A percentile compares a stretch with the other conserved stretches of the same genome.
phyloP scores from a whole-genome alignment of 805 yeast genomes.

The Wickerhamiella qilinensis region DNA sequence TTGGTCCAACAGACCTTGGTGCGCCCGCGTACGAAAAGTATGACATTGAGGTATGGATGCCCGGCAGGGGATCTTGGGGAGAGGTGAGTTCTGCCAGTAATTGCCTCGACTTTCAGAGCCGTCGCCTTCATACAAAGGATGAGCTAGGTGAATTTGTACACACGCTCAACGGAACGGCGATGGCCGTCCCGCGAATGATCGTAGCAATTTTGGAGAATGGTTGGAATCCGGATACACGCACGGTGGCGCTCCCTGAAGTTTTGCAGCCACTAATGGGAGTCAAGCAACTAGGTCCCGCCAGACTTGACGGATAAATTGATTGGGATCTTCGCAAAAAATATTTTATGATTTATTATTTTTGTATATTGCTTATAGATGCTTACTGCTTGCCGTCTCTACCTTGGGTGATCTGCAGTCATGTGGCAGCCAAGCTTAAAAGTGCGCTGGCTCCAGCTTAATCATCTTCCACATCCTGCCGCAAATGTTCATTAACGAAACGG shows the following conservation, averaged over 20 bases:
- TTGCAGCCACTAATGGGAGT: conserved; percentile 8
- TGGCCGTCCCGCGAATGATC: conserved; percentile 86
- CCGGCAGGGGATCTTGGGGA: conserved; percentile 87
- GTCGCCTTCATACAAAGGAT: conserved; percentile 51
- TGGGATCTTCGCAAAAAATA: too few relatives aligned
- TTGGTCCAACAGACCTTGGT: conserved; percentile 86
- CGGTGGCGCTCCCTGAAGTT: conserved; percentile 12
- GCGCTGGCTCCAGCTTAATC: neutral
- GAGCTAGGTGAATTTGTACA: conserved; percentile 37
- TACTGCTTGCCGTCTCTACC: too few relatives aligned
- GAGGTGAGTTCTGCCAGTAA: conserved; percentile 84
- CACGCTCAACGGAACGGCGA: conserved; percentile 87
- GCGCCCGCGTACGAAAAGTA: conserved; percentile 84
- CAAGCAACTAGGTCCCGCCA: neutral
- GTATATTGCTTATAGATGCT: too few relatives aligned
- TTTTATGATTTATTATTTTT: too few relatives aligned
- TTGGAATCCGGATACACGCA: conserved; percentile 23
- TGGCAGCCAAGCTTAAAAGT: too few relatives aligned
- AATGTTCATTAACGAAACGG: neutral
- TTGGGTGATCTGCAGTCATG: too few relatives aligned
- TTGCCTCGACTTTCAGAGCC: conserved; percentile 79
- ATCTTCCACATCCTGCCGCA: neutral
- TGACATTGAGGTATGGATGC: conserved; percentile 98
- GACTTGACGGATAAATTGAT: too few relatives aligned
- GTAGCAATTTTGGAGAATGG: conserved; percentile 79